Evolutionary conservation across 1,284 basidiomycete species (phyloP), one percentile per base, ranked within the genome.

Genomic region (Athelia sp.): DNA sequence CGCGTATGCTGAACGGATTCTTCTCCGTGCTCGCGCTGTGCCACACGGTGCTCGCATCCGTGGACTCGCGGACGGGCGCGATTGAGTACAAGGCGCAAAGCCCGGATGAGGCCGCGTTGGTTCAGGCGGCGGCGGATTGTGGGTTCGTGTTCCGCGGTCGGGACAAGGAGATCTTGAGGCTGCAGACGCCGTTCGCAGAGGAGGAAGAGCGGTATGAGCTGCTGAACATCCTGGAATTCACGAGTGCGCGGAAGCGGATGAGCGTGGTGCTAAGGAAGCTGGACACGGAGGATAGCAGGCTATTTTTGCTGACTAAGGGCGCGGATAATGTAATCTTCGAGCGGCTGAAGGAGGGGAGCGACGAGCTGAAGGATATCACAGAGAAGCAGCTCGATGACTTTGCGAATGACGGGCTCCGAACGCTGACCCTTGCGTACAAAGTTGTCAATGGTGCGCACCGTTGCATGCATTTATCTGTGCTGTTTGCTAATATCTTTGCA

Each of bases 311-410:
- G 51, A 78, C 77, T 55, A 97, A 97, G 65, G 93, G 93, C 21
- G 94, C 93, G 19, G 93, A 97, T 66, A 93, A 90, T 58, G 87
- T 96, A 52, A 94, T 99, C 60, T 98, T 98, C 61, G 96, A 98
- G 67, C 79, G 95, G 54, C 70, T 97, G 47, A 84, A 76, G 55
- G 58, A 73, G 0, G 80, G 82, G 6, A 69, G 69, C 0, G 84
- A 90, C 9, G 86, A 86, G 47, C 63, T 94, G 56, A 89, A 87
- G 71, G 69, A 72, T 50, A 73, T 73, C 55, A 98, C 95, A 18
- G 94, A 94, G 68, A 72, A 74, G 50, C 87, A 97, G 64, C 73
- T 99, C 50, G 87, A 89, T 54, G 82, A 87, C 58, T 99, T 99
- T 69, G 97, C 97, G 21, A 85, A 80, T 56, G 81, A 90, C 51